Evolutionary conservation across 192 early-diverging fungal genomes (phyloP).

Genomic region (Piromyces finnis): DNA sequence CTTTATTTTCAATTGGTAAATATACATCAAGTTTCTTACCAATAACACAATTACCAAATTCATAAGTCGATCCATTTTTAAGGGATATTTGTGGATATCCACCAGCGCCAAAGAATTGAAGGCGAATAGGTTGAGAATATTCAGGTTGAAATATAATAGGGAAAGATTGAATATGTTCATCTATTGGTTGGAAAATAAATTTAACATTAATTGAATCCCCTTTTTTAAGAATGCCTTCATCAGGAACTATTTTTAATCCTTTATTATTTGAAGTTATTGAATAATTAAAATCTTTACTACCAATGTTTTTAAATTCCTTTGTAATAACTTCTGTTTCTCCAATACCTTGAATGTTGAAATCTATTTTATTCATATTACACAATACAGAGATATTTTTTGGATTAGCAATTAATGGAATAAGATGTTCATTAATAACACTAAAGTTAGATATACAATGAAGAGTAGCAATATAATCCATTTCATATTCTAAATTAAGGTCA

Average conservation of each 20-base stretch:
- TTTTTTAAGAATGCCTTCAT: constrained; percentile 19
- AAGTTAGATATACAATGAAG: constrained; percentile 24
- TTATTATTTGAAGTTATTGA: constrained; percentile 21
- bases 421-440: constrained; percentile 18
- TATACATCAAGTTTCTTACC: constrained; percentile 39
- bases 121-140: constrained; percentile 33
- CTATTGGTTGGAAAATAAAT: constrained; percentile 30
- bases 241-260: constrained; percentile 17
- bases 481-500: constrained; percentile 26
- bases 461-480: constrained; percentile 43
- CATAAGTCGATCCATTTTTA: constrained; percentile 29
- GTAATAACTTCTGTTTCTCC: constrained; percentile 28
- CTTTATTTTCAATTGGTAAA: constrained; percentile 40
- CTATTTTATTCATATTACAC: constrained; percentile 32
- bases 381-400: constrained; percentile 33
- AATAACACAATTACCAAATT: constrained; percentile 50
- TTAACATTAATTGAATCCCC: constrained; percentile 23
- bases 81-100: constrained; percentile 35
- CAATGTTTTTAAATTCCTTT: constrained; percentile 38
- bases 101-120: constrained; percentile 41
- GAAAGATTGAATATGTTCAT: constrained; percentile 25
- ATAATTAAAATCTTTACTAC: constrained; percentile 33
- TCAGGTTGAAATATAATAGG: constrained; percentile 39
- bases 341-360: constrained; percentile 37
- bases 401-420: constrained; percentile 35